Base-by-base conservation (phyloP, 2,329 filamentous ascomycete genomes). In the Fusarium avenaceum region DNA sequence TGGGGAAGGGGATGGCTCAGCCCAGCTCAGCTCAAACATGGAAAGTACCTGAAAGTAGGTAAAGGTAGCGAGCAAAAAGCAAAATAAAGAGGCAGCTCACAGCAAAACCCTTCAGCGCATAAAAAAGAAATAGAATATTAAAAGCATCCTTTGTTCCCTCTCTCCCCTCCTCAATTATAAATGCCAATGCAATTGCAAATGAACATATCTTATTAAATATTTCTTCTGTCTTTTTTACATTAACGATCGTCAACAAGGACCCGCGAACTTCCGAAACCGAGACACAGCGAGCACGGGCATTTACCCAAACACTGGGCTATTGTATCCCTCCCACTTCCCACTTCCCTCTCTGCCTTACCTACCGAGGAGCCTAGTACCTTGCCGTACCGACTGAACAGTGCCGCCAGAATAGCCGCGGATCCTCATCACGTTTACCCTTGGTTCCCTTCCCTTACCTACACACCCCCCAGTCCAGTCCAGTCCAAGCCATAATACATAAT, bases 321-420 rank as follows among this genome's bases (percentile, higher is more conserved):
- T 33, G 13, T 33, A 26, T 26, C 26, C 26, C 24, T 24, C 22
- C 22, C 22, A 22, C 6, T 11, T 32, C 28, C 30, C 30, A 15
- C 13, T 14, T 32, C 30, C 7, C 35, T 38, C 35, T 38, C 35
- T 38, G 35, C 35, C 35, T 38, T 38, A n/a, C 17, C 30, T 38
- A n/a, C 17, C 30, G 22, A 28, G 14, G 17, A 17, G 20, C 38
- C 19, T 14, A 39, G 40, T 30, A 20, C 38, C 26, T n/a, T 43
- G 40, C 47, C 43, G 38, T 53, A 38, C 39, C 26, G 15, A 8
- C 28, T 44, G 46, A 43, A 62, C 58, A 38, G 39, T 39, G 40
- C 47, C 52, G 60, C 57, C 58, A 69, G 67, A 69, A 67, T 70
- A 69, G 66, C 67, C 58, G 67, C 66, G 63, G 67, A 69, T 69